A percentile compares a stretch with the other conserved stretches of the same genome.
Evolutionary conservation across 495 filamentous ascomycete genomes (phyloP).

Genomic region (Stereocaulon alpinum): DNA sequence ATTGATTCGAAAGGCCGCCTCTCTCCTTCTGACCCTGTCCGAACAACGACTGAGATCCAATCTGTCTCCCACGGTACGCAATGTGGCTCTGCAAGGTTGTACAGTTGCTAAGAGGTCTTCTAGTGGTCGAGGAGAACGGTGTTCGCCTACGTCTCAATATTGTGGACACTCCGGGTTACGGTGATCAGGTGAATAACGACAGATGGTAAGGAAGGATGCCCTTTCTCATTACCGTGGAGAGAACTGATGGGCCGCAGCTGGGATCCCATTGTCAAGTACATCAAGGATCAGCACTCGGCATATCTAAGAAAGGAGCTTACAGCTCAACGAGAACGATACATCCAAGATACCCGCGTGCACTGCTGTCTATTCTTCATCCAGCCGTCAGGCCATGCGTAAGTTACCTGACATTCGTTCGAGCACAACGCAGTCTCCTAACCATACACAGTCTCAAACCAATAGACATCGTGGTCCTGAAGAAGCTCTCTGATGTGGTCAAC

Average conservation of each 20-base stretch:
- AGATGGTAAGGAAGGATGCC: constrained; percentile 45
- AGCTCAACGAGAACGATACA: constrained; percentile 98
- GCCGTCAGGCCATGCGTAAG: constrained; percentile 86
- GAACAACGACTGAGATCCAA: constrained; percentile 95
- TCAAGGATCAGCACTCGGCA: constrained; percentile 99
- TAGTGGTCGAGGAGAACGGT: constrained; percentile 93
- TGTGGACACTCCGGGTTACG: constrained; percentile 71
- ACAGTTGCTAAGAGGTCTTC: constrained; percentile 13
- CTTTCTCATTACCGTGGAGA: neutral
- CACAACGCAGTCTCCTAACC: constrained; percentile 5
- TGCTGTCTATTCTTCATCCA: constrained; percentile 99
- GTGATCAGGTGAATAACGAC: constrained; percentile 75
- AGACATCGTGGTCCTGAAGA: constrained; percentile 98
- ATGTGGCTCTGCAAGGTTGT: neutral
- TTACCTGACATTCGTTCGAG: neutral
- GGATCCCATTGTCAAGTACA: constrained; percentile 99
- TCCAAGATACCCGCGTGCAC: constrained; percentile 97
- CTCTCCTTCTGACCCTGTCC: constrained; percentile 81
- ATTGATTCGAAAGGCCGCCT: constrained; percentile 97
- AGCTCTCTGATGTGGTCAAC: constrained; percentile 97
- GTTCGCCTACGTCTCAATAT: constrained; percentile 71
- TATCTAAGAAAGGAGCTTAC: constrained; percentile 99
- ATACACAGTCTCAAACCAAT: constrained; percentile 72
- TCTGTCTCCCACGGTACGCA: constrained; percentile 77
- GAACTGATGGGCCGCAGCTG: constrained; percentile 39